A percentile compares a stretch with the other conserved stretches of the same genome.
These are phyloP conservation scores for Aspergillus texensis DNA, from an alignment of 2,329 filamentous ascomycete species.

Conservation along the genomic window DNA sequence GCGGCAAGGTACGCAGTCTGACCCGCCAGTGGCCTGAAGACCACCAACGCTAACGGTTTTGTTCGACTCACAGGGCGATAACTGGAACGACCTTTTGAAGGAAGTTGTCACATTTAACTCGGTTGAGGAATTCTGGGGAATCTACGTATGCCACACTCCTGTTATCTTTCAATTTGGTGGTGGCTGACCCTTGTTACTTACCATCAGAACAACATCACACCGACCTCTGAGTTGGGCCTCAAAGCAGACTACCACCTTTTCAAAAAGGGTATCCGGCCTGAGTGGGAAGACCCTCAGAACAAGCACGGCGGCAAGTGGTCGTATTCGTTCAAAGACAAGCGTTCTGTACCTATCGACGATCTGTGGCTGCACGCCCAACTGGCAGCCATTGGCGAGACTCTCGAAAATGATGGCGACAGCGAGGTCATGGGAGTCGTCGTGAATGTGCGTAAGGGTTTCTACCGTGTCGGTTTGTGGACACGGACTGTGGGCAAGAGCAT, in stretches of 20 bases:
- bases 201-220: constrained; percentile 94
- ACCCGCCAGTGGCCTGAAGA: background rate
- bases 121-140: constrained; percentile 99
- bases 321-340: constrained; percentile 97
- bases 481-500: constrained; percentile 87
- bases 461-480: constrained; percentile 96
- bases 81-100: constrained; percentile 98
- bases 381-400: constrained; percentile 92
- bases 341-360: constrained; percentile 85
- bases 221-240: constrained; percentile 89
- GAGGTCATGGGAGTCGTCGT: constrained; percentile 99
- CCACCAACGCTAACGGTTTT: constrained; percentile 12
- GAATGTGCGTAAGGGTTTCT: constrained; percentile 98
- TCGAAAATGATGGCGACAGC: constrained; percentile 88
- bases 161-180: background rate
- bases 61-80: constrained; percentile 70
- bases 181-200: constrained; percentile 15
- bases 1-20: constrained; percentile 72
- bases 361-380: constrained; percentile 98
- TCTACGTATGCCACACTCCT: constrained; percentile 73
- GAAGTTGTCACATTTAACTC: constrained; percentile 99
- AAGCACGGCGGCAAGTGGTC: constrained; percentile 99
- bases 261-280: constrained; percentile 94
- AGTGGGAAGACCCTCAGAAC: constrained; percentile 98
- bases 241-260: constrained; percentile 99